Evolutionary conservation across 768 basidiomycete genomes (phyloP).

Genomic region (Termitomyces sp.): DNA sequence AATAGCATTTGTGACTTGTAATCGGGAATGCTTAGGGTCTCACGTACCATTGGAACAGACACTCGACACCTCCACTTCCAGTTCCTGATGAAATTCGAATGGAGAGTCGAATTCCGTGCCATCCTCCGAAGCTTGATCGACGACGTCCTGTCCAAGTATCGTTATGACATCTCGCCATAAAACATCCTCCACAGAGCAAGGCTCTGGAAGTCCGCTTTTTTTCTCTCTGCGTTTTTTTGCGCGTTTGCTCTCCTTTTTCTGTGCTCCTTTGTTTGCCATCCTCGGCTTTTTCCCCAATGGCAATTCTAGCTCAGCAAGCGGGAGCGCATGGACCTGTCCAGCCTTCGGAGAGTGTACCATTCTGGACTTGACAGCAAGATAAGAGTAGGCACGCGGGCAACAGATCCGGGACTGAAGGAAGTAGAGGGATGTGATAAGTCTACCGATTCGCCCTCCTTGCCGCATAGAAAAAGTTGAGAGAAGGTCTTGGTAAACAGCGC

Average conservation of each 20-base stretch:
- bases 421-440: slow-evolving; percentile 1
- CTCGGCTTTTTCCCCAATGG: slow-evolving; percentile 25
- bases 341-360: slow-evolving; percentile 13
- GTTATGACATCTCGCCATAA: slow-evolving; percentile 63
- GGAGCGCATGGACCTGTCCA: slow-evolving; percentile 16
- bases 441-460: background rate
- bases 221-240: slow-evolving; percentile 29
- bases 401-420: background rate
- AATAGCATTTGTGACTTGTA: background rate
- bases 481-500: slow-evolving; percentile 9
- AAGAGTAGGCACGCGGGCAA: background rate
- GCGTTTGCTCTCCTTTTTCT: slow-evolving; percentile 22
- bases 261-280: slow-evolving; percentile 10
- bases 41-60: slow-evolving; percentile 59
- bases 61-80: slow-evolving; percentile 59
- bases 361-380: background rate
- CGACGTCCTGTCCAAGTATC: slow-evolving; percentile 56
- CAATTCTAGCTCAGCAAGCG: slow-evolving; percentile 14
- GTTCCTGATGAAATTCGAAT: slow-evolving; percentile 50
- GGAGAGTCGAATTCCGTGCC: slow-evolving; percentile 54
- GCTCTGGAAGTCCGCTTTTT: slow-evolving; percentile 43
- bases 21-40: background rate
- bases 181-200: slow-evolving; percentile 70
- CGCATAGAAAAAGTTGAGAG: slow-evolving; percentile 5
- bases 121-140: slow-evolving; percentile 41